These are phyloP conservation scores for Panaeolus cyanescens DNA, from an alignment of 768 basidiomycete species.

Conservation along the genomic window DNA sequence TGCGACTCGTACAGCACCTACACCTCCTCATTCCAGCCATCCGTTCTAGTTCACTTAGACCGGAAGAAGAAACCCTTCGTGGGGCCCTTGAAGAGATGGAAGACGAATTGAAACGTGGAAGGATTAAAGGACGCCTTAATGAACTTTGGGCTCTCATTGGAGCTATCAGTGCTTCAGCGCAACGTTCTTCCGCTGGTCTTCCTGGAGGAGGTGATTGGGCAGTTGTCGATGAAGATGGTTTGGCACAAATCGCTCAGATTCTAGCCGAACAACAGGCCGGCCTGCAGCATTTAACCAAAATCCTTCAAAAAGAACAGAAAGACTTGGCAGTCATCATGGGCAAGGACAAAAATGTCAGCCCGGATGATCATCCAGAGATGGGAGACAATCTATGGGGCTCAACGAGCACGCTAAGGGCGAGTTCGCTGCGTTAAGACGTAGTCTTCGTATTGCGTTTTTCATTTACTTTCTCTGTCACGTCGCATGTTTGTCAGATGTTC, in stretches of 20 bases:
- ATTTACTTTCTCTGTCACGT: not conserved
- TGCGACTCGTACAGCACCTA: slow-evolving; percentile 71
- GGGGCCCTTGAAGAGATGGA: slow-evolving; percentile 72
- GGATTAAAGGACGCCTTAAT: slow-evolving; percentile 72
- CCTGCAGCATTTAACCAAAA: slow-evolving; percentile 76
- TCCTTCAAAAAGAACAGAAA: slow-evolving; percentile 61
- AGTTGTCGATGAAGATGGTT: slow-evolving; percentile 85
- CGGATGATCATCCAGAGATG: slow-evolving; percentile 16
- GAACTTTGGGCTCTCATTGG: slow-evolving; percentile 88
- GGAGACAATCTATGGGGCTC: slow-evolving; percentile 37
- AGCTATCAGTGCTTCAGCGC: slow-evolving; percentile 63
- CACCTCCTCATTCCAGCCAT: slow-evolving; percentile 79
- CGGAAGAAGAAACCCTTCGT: slow-evolving; percentile 79
- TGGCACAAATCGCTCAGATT: slow-evolving; percentile 79
- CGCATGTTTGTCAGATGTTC: not conserved
- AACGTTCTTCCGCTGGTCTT: slow-evolving; percentile 34
- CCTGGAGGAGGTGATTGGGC: slow-evolving; percentile 59
- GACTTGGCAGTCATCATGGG: slow-evolving; percentile 70
- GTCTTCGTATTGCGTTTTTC: not conserved
- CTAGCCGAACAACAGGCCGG: slow-evolving; percentile 79
- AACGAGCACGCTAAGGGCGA: slow-evolving; percentile 35
- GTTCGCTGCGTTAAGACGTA: slow-evolving; percentile 31
- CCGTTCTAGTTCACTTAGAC: slow-evolving; percentile 72
- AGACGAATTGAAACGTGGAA: slow-evolving; percentile 65
- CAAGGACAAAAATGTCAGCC: slow-evolving; percentile 27